Base-by-base conservation (phyloP, 2,329 filamentous ascomycete species). In the Dactylellina cionopaga region DNA sequence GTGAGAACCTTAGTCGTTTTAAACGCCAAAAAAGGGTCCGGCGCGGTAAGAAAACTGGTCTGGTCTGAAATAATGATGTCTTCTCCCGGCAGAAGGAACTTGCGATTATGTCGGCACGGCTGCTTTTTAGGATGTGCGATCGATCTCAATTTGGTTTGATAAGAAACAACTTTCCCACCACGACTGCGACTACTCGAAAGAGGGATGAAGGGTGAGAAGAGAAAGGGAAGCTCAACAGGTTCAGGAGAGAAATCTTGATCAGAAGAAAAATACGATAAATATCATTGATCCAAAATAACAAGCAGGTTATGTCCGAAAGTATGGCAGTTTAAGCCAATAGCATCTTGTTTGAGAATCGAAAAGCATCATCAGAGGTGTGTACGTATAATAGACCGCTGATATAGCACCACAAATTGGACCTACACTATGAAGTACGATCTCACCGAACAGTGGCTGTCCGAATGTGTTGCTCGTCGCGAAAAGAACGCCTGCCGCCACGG, bases 391-490 rank as follows among this genome's bases (percentile, higher is more conserved):
- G 27, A 46, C 25, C 7, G 33, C 19, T 64, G 43, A 19, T 71
- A 71, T 71, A 71, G 66, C 54, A 46, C 35, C 25, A 68, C 41
- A 69, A 60, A 60, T 54, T 39, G 54, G 64, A 59, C 64, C 35
- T 56, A 33, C n/a, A n/a, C n/a, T n/a, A n/a, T n/a, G n/a, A n/a
- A n/a, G n/a, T n/a, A n/a, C 55, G 54, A 62, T 62, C 64, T 60
- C 52, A 54, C 46, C 19, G 27, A 27, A 37, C 22, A 39, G 52
- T 35, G 51, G 31, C 43, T 33, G 37, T 52, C 64, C 55, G 33
- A 70, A 70, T 70, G 65, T 70, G 65, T 70, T 70, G 65, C 65
- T 70, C 65, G 65, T 62, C 55, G 65, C 65, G 65, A 70, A 47
- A 33, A 46, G 37, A 25, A 51, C 54, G 37, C 44, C 54, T 44